Evolutionary conservation across 1,139 yeast genomes (phyloP).

Genomic region (Blastobotrys malaysiensis): DNA sequence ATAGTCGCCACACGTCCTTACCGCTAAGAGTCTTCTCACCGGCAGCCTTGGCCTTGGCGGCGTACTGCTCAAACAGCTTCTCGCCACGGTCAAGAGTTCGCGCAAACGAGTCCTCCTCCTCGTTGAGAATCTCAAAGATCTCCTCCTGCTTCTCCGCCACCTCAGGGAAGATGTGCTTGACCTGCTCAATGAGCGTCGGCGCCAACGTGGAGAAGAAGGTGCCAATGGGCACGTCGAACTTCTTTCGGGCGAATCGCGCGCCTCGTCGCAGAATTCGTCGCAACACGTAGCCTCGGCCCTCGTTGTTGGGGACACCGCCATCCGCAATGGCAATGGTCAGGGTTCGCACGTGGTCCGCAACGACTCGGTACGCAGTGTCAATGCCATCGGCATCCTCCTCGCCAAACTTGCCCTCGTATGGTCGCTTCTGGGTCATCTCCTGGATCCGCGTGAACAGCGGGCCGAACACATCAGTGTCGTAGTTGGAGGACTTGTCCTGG

Average conservation of each 20-base stretch:
- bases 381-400: conserved; percentile 88
- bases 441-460: conserved; percentile 82
- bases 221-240: conserved; percentile 93
- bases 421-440: conserved; percentile 88
- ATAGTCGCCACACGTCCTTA: conserved; percentile 95
- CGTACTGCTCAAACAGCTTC: conserved; percentile 89
- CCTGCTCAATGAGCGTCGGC: conserved; percentile 88
- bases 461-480: conserved; percentile 93
- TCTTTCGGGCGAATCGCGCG: conserved; percentile 92
- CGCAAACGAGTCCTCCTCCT: conserved; percentile 92
- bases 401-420: conserved; percentile 89
- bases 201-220: conserved; percentile 86
- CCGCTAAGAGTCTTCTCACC: conserved; percentile 79
- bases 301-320: conserved; percentile 99
- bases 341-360: conserved; percentile 98
- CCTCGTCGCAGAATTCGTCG: conserved; percentile 98
- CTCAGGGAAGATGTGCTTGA: conserved; percentile 87
- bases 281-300: conserved; percentile 96
- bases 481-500: conserved; percentile 86
- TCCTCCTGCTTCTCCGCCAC: conserved; percentile 63
- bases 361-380: conserved; percentile 95
- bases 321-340: conserved; percentile 93
- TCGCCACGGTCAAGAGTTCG: conserved; percentile 98
- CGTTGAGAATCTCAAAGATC: conserved; percentile 85
- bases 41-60: conserved; percentile 70